phyloP scores from a whole-genome alignment of 139 green algal species.

The Coccomyxa sp. region DNA sequence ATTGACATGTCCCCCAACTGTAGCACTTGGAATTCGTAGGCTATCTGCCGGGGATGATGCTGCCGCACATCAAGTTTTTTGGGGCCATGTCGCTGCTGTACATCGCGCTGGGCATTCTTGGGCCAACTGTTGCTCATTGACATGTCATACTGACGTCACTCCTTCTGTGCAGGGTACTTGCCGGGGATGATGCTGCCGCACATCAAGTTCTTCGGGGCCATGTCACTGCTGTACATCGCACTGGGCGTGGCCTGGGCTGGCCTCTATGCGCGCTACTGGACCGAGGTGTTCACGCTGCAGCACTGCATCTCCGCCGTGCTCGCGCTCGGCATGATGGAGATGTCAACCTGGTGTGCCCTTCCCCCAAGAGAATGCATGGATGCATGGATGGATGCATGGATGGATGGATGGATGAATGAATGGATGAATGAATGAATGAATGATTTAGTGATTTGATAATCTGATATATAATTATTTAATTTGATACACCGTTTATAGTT shows the following conservation, averaged over 20 bases:
- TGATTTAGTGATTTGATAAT: no score
- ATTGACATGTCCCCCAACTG: not conserved
- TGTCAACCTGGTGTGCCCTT: slow-evolving; percentile 39
- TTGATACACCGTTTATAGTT: no score
- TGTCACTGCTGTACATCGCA: slow-evolving; percentile 40
- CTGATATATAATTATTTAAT: no score
- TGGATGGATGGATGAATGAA: no score
- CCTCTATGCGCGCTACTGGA: slow-evolving; percentile 34
- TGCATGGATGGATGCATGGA: not conserved
- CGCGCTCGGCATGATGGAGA: slow-evolving; percentile 55
- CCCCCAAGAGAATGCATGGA: not conserved
- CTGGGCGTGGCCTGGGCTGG: slow-evolving; percentile 27
- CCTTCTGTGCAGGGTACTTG: slow-evolving; percentile 34
- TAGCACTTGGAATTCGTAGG: slow-evolving; percentile 1
- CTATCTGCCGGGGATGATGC: slow-evolving; percentile 63
- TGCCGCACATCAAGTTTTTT: slow-evolving; percentile 49
- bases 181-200: slow-evolving; percentile 59
- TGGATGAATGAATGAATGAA: not conserved
- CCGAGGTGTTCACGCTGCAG: slow-evolving; percentile 53
- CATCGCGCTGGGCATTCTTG: slow-evolving; percentile 18
- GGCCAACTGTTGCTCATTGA: not conserved
- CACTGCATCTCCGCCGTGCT: slow-evolving; percentile 62
- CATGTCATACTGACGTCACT: not conserved
- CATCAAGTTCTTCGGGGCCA: slow-evolving; percentile 53
- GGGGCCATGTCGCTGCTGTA: slow-evolving; percentile 45